phyloP scores from a whole-genome alignment of 177 flowering plant genomes.

The Vitis hybrid region DNA sequence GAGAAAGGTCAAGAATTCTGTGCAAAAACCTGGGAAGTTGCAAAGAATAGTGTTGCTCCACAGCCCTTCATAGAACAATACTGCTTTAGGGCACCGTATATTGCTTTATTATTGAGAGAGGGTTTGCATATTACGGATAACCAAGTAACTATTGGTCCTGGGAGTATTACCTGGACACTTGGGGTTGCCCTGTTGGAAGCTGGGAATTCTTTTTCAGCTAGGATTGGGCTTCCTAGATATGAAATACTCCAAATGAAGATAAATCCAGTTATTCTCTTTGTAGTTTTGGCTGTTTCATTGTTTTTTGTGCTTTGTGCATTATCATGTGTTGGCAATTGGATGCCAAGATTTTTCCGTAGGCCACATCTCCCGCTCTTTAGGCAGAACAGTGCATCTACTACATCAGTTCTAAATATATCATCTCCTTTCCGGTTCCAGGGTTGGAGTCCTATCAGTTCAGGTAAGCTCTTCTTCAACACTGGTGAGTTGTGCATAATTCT shows the following conservation, averaged over 20 bases:
- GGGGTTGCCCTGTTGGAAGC: conserved; percentile 94
- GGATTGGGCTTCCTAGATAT: conserved; percentile 38
- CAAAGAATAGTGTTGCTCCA: conserved; percentile 77
- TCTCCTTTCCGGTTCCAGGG: conserved; percentile 76
- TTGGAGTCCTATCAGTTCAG: conserved; percentile 88
- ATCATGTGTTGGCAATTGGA: conserved; percentile 57
- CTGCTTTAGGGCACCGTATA: conserved; percentile 95
- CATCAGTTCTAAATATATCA: conserved; percentile 60
- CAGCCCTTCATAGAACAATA: conserved; percentile 98
- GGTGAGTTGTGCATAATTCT: background rate
- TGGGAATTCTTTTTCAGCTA: conserved; percentile 53
- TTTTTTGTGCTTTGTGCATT: conserved; percentile 58
- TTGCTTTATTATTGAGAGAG: conserved; percentile 76
- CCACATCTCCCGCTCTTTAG: conserved; percentile 72
- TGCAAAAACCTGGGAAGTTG: conserved; percentile 75
- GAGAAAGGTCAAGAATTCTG: conserved; percentile 86
- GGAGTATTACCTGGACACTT: conserved; percentile 97
- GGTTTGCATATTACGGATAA: conserved; percentile 83
- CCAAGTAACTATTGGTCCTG: conserved; percentile 77
- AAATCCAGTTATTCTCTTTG: conserved; percentile 49
- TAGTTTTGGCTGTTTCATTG: conserved; percentile 48
- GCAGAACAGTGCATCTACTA: conserved; percentile 50
- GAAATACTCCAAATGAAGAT: conserved; percentile 54
- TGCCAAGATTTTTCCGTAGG: conserved; percentile 58
- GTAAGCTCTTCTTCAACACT: conserved; percentile 33